phyloP scores from a whole-genome alignment of 2,329 filamentous ascomycete genomes.

The Moelleriella libera region DNA sequence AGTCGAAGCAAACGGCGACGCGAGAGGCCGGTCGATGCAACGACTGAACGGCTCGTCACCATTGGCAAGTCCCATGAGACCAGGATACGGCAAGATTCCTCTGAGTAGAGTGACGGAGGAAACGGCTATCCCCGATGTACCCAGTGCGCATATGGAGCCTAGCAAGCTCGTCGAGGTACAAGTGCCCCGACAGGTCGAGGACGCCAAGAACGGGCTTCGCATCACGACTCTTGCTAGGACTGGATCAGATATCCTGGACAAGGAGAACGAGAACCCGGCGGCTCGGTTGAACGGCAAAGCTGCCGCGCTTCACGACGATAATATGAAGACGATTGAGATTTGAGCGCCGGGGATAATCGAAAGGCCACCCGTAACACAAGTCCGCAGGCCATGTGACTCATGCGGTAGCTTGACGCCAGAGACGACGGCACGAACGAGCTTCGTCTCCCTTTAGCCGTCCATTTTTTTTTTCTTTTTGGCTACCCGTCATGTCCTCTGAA shows the following conservation, averaged over 20 bases:
- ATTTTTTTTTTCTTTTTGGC: constrained; percentile 1
- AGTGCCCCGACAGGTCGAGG: constrained; percentile 32
- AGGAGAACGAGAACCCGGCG: constrained; percentile 21
- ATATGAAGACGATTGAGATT: constrained; percentile 50
- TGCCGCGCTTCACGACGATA: constrained; percentile 28
- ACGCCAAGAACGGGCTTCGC: constrained; percentile 16
- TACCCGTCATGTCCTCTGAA: not conserved
- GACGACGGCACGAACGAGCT: constrained; percentile 13
- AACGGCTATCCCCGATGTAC: constrained; percentile 25
- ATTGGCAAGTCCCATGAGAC: constrained; percentile 48
- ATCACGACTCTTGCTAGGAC: constrained; percentile 17
- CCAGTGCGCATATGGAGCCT: constrained; percentile 22
- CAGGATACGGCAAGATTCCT: constrained; percentile 55
- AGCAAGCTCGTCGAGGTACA: constrained; percentile 42
- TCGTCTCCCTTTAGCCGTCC: too few species aligned
- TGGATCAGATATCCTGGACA: constrained; percentile 20
- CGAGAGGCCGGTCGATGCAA: constrained; percentile 58
- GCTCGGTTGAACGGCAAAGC: constrained; percentile 32
- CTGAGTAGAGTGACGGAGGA: constrained; percentile 67
- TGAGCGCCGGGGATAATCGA: constrained; percentile 16
- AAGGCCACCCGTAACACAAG: too few species aligned
- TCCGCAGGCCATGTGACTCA: not conserved
- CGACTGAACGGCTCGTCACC: constrained; percentile 52
- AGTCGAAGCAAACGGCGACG: constrained; percentile 40
- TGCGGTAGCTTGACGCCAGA: constrained; percentile 1